Base-by-base conservation (phyloP, 768 basidiomycete genomes). In the Grammothele lineata region DNA sequence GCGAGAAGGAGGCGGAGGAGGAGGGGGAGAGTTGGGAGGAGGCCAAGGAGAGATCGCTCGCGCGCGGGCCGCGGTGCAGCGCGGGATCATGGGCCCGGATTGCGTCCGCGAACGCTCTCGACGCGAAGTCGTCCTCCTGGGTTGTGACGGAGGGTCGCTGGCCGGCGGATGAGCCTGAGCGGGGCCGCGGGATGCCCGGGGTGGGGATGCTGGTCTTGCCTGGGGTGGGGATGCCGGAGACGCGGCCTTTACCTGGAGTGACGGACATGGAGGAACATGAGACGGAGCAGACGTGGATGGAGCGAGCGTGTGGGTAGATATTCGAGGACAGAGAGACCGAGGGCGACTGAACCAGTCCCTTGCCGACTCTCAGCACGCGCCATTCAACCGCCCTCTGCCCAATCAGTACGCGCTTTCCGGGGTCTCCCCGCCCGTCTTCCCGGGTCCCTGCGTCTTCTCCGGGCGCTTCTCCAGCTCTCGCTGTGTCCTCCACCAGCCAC, bases 61-160 rank as follows among this genome's bases (percentile, higher is more conserved):
- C 24, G 33, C 72, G 56, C 38, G 66, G 66, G 43, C 70, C 56
- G 42, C 83, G 78, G 62, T 90, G 87, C 35, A 78, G 76, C 15
- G 84, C 78, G 32, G 88, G 88, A 61, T 91, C 85, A 56, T 91
- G 88, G 43, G 86, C 78, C 61, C 76, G 85, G 62, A 91, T 79
- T 23, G 88, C 88, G 54, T 89, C 87, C 35, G 75, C 79, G 54
- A 91, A 83, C n/a, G 87, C 83, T 56, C 77, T 78, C 37, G 80
- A 75, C 59, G 83, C 78, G 53, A 74, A 81, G 39, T 85, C 79
- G 45, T 70, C 67, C 57, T 83, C 77, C 36, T 72, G 68, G 25
- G 48, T 23, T 7, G 54, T 37, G 41, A 64, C 47, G 17, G 73
- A 70, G 11, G 57, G 54, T 11, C 52, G 43, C 11, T 57, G 48